Conservation (phyloP, 75 land plant genomes). For the Cunninghamia lanceolata region DNA sequence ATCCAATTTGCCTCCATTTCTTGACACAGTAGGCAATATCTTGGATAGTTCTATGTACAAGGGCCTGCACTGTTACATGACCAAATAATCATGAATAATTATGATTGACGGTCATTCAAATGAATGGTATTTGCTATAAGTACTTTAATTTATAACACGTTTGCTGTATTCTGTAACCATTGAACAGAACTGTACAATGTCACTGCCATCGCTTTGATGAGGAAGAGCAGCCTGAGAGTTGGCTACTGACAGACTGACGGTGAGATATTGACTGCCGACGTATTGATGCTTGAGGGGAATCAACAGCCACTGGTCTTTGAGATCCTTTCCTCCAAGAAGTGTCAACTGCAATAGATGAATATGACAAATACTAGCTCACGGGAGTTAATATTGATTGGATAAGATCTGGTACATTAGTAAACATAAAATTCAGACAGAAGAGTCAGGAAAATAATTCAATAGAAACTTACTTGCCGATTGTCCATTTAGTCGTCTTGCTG, state of each 20-base stretch:
- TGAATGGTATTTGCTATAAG: slow-evolving; percentile 3
- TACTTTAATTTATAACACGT: not conserved
- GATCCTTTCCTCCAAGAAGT: not conserved
- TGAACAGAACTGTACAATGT: not conserved
- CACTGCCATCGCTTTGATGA: slow-evolving; percentile 13
- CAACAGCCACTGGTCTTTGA: not conserved
- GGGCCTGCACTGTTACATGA: not conserved
- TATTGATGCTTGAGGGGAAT: not conserved
- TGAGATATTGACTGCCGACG: not conserved
- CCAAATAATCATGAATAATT: slow-evolving; percentile 6
- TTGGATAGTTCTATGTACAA: slow-evolving; percentile 1
- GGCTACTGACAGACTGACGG: not conserved
- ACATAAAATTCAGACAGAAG: not conserved
- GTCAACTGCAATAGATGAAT: not conserved
- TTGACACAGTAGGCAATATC: not conserved
- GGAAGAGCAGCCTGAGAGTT: not conserved
- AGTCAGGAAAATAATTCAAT: not conserved
- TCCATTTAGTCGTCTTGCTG: slow-evolving; percentile 1
- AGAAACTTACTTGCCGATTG: not conserved
- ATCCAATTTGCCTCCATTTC: not conserved
- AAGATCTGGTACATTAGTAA: not conserved
- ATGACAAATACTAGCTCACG: not conserved
- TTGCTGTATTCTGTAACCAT: not conserved
- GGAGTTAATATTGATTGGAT: not conserved
- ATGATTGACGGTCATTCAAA: not conserved